Evolutionary conservation across 116 monocot genomes (phyloP).

Genomic region (Thalassia testudinum): DNA sequence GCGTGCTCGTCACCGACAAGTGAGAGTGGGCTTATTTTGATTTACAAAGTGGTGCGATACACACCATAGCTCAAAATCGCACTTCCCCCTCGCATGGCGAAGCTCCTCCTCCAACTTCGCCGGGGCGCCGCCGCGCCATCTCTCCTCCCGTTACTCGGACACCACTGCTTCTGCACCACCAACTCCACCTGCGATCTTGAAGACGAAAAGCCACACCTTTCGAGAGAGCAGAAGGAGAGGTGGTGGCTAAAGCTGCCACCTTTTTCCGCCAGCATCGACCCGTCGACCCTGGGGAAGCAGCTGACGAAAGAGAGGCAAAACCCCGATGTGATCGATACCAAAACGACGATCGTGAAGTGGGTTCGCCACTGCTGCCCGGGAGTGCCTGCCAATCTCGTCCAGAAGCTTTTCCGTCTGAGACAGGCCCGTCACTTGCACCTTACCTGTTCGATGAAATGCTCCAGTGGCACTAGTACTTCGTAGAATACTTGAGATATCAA

Average conservation of each 20-base stretch:
- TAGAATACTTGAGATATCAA: not conserved
- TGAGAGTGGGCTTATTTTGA: no score
- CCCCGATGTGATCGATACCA: not conserved
- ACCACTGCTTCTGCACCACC: no score
- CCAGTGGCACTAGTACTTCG: no score
- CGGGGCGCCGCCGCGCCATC: no score
- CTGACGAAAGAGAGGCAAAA: conserved; percentile 8
- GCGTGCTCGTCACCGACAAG: no score
- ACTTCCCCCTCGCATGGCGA: no score
- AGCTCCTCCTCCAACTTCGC: no score
- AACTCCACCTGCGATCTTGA: no score
- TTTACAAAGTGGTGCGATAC: no score
- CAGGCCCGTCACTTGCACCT: conserved; percentile 22
- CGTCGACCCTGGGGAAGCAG: conserved; percentile 21
- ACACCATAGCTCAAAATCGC: no score
- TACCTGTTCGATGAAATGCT: not conserved
- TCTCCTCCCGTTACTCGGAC: no score
- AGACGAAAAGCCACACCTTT: no score
- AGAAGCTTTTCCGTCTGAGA: conserved; percentile 83
- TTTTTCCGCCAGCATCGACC: conserved; percentile 22
- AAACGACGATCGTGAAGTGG: conserved; percentile 60
- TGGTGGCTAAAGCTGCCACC: conserved; percentile 63
- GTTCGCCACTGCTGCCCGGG: conserved; percentile 73
- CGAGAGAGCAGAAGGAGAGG: not conserved
- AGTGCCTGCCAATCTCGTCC: conserved; percentile 47